Percentiles rank a stretch among this genome's conserved stretches.
phyloP scores from a whole-genome alignment of 2,329 filamentous ascomycete species.

The Akanthomyces dipterigenus region DNA sequence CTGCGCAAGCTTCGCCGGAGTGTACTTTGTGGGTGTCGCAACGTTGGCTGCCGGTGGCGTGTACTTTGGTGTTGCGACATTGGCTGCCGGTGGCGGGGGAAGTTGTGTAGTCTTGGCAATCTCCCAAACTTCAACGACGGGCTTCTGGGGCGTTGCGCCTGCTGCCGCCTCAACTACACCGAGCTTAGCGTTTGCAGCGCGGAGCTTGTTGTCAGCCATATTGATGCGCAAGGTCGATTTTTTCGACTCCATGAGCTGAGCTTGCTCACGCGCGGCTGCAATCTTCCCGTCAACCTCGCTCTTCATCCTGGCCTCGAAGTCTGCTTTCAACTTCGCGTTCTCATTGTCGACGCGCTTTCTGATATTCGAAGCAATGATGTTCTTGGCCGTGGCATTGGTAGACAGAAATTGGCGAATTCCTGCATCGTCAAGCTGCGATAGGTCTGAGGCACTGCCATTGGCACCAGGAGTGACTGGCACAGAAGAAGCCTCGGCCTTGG shows the following conservation, averaged over 20 bases:
- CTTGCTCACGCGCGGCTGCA: constrained; percentile 50
- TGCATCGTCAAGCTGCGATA: constrained; percentile 45
- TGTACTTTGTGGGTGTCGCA: constrained; percentile 15
- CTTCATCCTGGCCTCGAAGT: constrained; percentile 41
- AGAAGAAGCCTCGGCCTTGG: constrained; percentile 29
- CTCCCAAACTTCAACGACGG: constrained; percentile 83
- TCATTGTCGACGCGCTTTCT: constrained; percentile 64
- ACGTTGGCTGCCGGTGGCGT: constrained; percentile 2
- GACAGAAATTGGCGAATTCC: constrained; percentile 51
- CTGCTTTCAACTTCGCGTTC: constrained; percentile 52
- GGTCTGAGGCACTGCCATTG: constrained; percentile 29
- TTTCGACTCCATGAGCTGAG: constrained; percentile 66
- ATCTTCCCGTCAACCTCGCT: constrained; percentile 48
- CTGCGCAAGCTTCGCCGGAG: constrained; percentile 13
- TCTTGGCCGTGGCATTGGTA: constrained; percentile 50
- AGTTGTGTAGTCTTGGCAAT: constrained; percentile 54
- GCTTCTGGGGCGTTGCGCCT: constrained; percentile 74
- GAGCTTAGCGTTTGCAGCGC: constrained; percentile 62
- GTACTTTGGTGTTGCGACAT: constrained; percentile 16
- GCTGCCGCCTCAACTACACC: constrained; percentile 75
- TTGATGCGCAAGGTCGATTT: constrained; percentile 69
- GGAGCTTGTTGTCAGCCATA: constrained; percentile 66
- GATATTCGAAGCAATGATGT: constrained; percentile 54
- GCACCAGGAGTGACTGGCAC: constrained; percentile 29
- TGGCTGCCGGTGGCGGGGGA: constrained; percentile 17